phyloP scores from a whole-genome alignment of 352 stramenopile genomes.

The Phytophthora multivora region DNA sequence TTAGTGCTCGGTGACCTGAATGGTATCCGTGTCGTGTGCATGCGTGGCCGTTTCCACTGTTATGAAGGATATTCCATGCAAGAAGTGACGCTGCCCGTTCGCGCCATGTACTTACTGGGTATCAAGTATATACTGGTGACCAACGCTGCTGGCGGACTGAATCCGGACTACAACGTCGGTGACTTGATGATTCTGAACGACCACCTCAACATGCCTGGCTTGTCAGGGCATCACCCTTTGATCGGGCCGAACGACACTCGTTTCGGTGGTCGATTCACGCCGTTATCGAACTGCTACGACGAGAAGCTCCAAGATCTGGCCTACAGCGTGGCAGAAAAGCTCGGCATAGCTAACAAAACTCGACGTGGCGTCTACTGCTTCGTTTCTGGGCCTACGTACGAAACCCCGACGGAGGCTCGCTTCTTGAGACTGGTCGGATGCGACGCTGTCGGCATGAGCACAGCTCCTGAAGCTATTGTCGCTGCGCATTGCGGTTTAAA shows the following conservation, averaged over 20 bases:
- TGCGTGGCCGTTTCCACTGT: slow-evolving; percentile 95
- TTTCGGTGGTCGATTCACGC: slow-evolving; percentile 93
- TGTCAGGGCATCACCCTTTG: slow-evolving; percentile 91
- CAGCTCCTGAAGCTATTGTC: slow-evolving; percentile 95
- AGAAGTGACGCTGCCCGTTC: slow-evolving; percentile 93
- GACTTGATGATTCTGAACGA: slow-evolving; percentile 96
- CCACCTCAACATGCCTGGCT: slow-evolving; percentile 94
- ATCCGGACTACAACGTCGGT: slow-evolving; percentile 91
- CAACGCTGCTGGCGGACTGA: slow-evolving; percentile 95
- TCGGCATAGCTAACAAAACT: slow-evolving; percentile 82
- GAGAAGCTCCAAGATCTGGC: slow-evolving; percentile 81
- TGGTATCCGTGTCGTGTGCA: slow-evolving; percentile 86
- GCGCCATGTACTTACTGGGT: slow-evolving; percentile 93
- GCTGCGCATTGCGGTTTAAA: slow-evolving; percentile 93
- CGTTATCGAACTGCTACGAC: slow-evolving; percentile 93
- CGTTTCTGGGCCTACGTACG: slow-evolving; percentile 95
- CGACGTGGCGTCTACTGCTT: slow-evolving; percentile 93
- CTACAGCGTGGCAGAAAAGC: slow-evolving; percentile 66
- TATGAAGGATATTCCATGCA: slow-evolving; percentile 95
- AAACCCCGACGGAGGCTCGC: slow-evolving; percentile 92
- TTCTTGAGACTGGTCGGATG: slow-evolving; percentile 91
- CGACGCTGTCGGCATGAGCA: slow-evolving; percentile 95
- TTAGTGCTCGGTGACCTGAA: slow-evolving; percentile 91
- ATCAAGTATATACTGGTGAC: slow-evolving; percentile 96
- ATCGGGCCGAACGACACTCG: slow-evolving; percentile 94